These are phyloP conservation scores for Curvularia sp. DNA, from an alignment of 2,329 filamentous ascomycete genomes.

Conservation along the genomic window DNA sequence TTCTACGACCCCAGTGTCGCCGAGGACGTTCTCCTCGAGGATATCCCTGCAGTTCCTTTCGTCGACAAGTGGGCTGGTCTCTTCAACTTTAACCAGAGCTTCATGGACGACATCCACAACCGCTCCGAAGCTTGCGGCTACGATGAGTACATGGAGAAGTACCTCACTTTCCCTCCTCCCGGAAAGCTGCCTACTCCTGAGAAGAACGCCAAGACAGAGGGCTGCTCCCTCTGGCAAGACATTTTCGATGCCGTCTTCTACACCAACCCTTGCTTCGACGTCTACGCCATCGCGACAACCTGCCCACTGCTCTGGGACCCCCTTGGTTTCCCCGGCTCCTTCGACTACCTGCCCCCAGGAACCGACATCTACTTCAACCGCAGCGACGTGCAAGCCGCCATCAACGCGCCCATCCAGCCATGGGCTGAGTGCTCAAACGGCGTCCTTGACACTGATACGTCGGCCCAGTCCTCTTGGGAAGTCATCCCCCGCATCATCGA, in stretches of 20 bases:
- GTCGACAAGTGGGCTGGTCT: constrained; percentile 67
- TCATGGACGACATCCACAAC: constrained; percentile 60
- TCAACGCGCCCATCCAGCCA: constrained; percentile 66
- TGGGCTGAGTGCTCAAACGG: constrained; percentile 65
- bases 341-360: constrained; percentile 68
- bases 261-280: constrained; percentile 79
- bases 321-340: constrained; percentile 70
- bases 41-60: constrained; percentile 64
- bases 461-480: constrained; percentile 61
- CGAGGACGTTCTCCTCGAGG: constrained; percentile 58
- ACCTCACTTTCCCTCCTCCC: constrained; percentile 72
- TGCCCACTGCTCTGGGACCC: constrained; percentile 76
- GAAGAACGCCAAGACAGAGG: constrained; percentile 51
- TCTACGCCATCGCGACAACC: constrained; percentile 75
- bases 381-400: constrained; percentile 70
- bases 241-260: constrained; percentile 61
- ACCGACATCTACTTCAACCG: constrained; percentile 73
- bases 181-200: constrained; percentile 64
- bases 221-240: constrained; percentile 66
- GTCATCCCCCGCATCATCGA: constrained; percentile 77
- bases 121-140: constrained; percentile 67
- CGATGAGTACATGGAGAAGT: constrained; percentile 64
- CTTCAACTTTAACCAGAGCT: constrained; percentile 69
- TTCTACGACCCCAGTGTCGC: constrained; percentile 75
- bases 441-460: constrained; percentile 60